These are phyloP conservation scores for Lasiosphaeria hispida DNA, from an alignment of 495 filamentous ascomycete genomes.

Conservation along the genomic window DNA sequence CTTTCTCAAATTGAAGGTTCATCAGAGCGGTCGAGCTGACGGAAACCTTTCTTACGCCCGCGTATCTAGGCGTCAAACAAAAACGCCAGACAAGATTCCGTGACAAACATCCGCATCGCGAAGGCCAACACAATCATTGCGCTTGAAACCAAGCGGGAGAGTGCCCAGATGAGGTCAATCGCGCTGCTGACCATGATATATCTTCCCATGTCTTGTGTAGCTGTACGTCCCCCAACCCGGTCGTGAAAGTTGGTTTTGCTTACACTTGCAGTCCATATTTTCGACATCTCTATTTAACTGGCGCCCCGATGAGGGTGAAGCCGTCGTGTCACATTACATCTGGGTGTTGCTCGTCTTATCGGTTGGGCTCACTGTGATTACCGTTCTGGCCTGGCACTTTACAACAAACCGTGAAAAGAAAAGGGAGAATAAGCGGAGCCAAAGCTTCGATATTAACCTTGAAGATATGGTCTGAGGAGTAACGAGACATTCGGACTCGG, in stretches of 20 bases:
- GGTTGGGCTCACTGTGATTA: neutral
- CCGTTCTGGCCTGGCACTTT: slow-evolving; percentile 8
- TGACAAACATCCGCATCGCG: slow-evolving; percentile 9
- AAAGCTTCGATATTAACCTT: neutral
- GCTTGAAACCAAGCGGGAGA: slow-evolving; percentile 11
- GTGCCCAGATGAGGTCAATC: slow-evolving; percentile 15
- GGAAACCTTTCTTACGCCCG: no score
- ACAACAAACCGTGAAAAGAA: slow-evolving; percentile 7
- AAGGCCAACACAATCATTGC: slow-evolving; percentile 13
- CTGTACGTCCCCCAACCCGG: neutral
- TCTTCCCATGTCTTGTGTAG: slow-evolving; percentile 14
- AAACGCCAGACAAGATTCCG: slow-evolving; percentile 11
- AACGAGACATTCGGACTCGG: no score
- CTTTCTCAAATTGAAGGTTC: no score
- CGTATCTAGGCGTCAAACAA: slow-evolving; percentile 7
- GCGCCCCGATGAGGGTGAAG: slow-evolving; percentile 6
- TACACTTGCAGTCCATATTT: slow-evolving; percentile 10
- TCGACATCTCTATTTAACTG: slow-evolving; percentile 14
- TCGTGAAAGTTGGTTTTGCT: neutral
- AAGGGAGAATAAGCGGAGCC: neutral
- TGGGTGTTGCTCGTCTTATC: slow-evolving; percentile 13
- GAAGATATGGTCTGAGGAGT: neutral
- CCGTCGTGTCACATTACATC: slow-evolving; percentile 11
- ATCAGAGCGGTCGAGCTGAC: neutral
- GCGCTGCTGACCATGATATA: slow-evolving; percentile 16